A percentile compares a stretch with the other conserved stretches of the same genome.
phyloP scores from a whole-genome alignment of 257 asterid species.

The Scutellaria baicalensis region DNA sequence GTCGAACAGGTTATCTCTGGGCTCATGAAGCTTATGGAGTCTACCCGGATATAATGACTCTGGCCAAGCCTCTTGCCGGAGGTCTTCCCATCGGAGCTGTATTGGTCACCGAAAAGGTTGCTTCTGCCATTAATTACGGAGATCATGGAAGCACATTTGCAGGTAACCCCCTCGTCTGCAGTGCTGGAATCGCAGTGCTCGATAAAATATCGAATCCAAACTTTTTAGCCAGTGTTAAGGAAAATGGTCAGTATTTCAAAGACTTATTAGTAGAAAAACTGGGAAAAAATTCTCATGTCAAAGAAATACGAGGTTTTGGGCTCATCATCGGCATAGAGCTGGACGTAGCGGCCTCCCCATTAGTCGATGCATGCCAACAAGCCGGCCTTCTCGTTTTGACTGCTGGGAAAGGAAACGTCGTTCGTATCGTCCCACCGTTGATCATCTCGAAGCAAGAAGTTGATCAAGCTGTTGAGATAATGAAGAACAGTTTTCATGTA shows the following conservation, averaged over 20 bases:
- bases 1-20: slow-evolving; percentile 89
- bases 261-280: slow-evolving; percentile 39
- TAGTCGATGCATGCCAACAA: slow-evolving; percentile 70
- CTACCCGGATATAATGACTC: slow-evolving; percentile 88
- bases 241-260: slow-evolving; percentile 65
- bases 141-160: slow-evolving; percentile 99
- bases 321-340: slow-evolving; percentile 83
- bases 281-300: slow-evolving; percentile 61
- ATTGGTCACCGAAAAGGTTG: slow-evolving; percentile 60
- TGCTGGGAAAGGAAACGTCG: slow-evolving; percentile 90
- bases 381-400: slow-evolving; percentile 81
- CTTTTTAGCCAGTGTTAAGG: slow-evolving; percentile 55
- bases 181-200: slow-evolving; percentile 64
- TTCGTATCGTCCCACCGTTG: slow-evolving; percentile 88
- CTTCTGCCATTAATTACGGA: slow-evolving; percentile 61
- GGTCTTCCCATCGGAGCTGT: slow-evolving; percentile 96
- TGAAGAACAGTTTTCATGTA: slow-evolving; percentile 47
- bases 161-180: slow-evolving; percentile 86
- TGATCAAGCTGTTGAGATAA: slow-evolving; percentile 50
- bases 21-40: slow-evolving; percentile 73
- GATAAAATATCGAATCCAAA: slow-evolving; percentile 63
- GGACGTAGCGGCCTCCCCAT: slow-evolving; percentile 60
- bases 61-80: slow-evolving; percentile 98
- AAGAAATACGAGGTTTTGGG: slow-evolving; percentile 74
- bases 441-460: slow-evolving; percentile 64